phyloP scores from a whole-genome alignment of 2,329 filamentous ascomycete species.

The Cladosporium halotolerans region DNA sequence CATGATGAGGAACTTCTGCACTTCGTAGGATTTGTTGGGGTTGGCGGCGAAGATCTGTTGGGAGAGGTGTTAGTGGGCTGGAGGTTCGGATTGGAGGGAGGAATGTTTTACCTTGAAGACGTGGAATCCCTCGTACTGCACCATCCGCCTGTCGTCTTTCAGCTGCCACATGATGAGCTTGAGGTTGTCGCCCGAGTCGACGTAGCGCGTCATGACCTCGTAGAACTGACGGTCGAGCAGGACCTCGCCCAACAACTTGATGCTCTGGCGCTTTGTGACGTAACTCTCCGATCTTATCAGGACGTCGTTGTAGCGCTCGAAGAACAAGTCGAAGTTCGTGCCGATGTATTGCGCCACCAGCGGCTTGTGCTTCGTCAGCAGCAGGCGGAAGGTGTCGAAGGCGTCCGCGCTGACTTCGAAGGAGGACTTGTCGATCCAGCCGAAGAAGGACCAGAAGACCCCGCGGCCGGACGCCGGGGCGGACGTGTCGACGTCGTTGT shows the following conservation, averaged over 20 bases:
- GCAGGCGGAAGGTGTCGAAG: conserved; percentile 93
- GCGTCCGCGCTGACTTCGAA: conserved; percentile 97
- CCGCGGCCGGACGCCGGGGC: conserved; percentile 70
- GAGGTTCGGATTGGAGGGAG: no score
- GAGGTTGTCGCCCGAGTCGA: conserved; percentile 88
- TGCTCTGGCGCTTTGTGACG: conserved; percentile 95
- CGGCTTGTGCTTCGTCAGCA: conserved; percentile 88
- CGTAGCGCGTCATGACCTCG: conserved; percentile 95
- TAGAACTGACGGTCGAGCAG: conserved; percentile 93
- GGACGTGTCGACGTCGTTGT: conserved; percentile 61
- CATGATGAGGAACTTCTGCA: conserved; percentile 92
- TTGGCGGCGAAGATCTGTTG: conserved; percentile 87
- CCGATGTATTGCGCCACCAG: conserved; percentile 82
- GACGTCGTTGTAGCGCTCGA: conserved; percentile 78
- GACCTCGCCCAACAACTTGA: conserved; percentile 93
- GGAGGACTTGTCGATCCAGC: conserved; percentile 92
- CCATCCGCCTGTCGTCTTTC: conserved; percentile 94
- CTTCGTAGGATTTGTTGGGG: conserved; percentile 92
- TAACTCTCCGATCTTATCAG: conserved; percentile 91
- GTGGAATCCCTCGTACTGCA: conserved; percentile 98
- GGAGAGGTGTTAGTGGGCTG: conserved; percentile 15
- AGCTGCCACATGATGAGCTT: conserved; percentile 98
- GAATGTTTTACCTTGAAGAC: conserved; percentile 70
- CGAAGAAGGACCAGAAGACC: conserved; percentile 94
- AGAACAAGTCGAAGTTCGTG: conserved; percentile 90